Percentiles rank a stretch among this genome's conserved stretches.
Conservation (phyloP, 345 rosid genomes). For the Cardamine chenopodiifolia region DNA sequence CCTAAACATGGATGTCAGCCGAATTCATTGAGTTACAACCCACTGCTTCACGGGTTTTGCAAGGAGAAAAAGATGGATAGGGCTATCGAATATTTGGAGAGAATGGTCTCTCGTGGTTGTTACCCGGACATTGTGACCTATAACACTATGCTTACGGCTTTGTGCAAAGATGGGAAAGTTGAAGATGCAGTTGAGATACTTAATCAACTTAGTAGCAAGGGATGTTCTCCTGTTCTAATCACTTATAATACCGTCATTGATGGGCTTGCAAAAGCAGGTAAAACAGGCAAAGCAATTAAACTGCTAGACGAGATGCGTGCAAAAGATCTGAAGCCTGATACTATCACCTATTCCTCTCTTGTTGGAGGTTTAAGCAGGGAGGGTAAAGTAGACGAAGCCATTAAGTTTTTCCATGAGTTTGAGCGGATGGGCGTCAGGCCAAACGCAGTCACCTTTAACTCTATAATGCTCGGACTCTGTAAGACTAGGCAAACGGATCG, state of each 20-base stretch:
- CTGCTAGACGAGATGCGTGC: conserved; percentile 75
- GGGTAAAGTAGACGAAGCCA: conserved; percentile 79
- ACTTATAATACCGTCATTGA: conserved; percentile 88
- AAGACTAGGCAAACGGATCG: conserved; percentile 67
- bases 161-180: conserved; percentile 86
- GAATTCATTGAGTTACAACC: conserved; percentile 78
- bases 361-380: conserved; percentile 81
- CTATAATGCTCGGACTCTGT: conserved; percentile 76
- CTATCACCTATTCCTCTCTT: conserved; percentile 73
- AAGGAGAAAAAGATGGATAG: conserved; percentile 88
- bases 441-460: conserved; percentile 69
- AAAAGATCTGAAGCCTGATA: conserved; percentile 77
- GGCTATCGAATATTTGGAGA: conserved; percentile 75
- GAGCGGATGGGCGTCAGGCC: conserved; percentile 69
- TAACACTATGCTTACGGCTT: conserved; percentile 78
- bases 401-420: conserved; percentile 71
- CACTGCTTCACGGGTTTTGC: conserved; percentile 82
- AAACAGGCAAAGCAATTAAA: conserved; percentile 67
- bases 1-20: conserved; percentile 78
- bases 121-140: conserved; percentile 93
- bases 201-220: conserved; percentile 70
- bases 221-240: conserved; percentile 78
- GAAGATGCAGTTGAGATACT: conserved; percentile 86
- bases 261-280: conserved; percentile 80
- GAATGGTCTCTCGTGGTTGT: conserved; percentile 86